Base-by-base conservation (phyloP, 1,284 basidiomycete species). In the Ceratobasidium sp. region DNA sequence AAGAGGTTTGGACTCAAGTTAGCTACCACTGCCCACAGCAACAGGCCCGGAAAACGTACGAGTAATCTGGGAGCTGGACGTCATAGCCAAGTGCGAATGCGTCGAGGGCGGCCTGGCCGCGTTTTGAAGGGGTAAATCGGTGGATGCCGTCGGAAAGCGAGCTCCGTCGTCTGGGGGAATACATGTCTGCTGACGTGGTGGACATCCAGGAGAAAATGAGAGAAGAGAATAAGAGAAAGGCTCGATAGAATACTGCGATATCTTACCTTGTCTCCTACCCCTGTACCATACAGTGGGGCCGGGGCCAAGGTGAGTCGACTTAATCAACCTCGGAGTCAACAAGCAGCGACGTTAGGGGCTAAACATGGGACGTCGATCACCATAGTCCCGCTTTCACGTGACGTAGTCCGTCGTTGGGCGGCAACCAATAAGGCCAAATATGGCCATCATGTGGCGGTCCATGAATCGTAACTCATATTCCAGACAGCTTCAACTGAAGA, bases 21-120 rank as follows among this genome's bases (percentile, higher is more conserved):
- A 57, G 53, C 30, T 46, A 46, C 9, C 41, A 26, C 30, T 16
- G 6, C 26, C 32, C 16, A 5, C 32, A n/a, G 53, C 53, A 57
- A 67, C 50, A 50, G 5, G 36, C 34, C 26, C 9, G 55, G 26
- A 70, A 59, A 70, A 70, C 36, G 52, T 59, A 70, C 67, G 67
- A 70, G n/a, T 53, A 70, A 36, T 70, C 67, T n/a, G 67, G 53
- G 9, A 70, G 55, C 18, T 70, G 67, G 43, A 70, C 67, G 30
- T 70, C 67, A 70, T 70, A 70, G n/a, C 67, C 67, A 8, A 70
- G 53, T 46, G 67, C 67, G n/a, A 58, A 43, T 2, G 67, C 67
- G 30, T 70, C 67, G 28, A 70, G 46, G 32, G 67, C 67, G 8
- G 67, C 67, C 45, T 70, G 67, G 26, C 67, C 67, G 16, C 67